These are phyloP conservation scores for Arabidopsis suecica DNA, from an alignment of 345 rosid species.

Conservation along the genomic window DNA sequence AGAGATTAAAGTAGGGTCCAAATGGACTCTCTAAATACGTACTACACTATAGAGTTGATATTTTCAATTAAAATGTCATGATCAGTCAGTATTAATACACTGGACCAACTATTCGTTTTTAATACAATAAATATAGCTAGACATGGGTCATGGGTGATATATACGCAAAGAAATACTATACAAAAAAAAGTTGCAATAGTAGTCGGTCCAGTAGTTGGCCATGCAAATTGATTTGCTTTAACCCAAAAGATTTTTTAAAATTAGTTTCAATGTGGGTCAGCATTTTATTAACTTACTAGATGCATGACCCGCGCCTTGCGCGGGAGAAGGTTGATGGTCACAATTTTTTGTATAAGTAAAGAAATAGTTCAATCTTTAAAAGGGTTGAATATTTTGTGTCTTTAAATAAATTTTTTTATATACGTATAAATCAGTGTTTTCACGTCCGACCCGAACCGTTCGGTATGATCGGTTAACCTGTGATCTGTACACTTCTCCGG, in stretches of 20 bases:
- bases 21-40: constrained; percentile 4
- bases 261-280: constrained; percentile 22
- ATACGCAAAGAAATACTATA: constrained; percentile 27
- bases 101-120: constrained; percentile 44
- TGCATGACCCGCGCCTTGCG: too few relatives aligned
- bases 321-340: too few relatives aligned
- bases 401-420: too few relatives aligned
- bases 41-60: constrained; percentile 20
- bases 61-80: constrained; percentile 40
- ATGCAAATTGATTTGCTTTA: constrained; percentile 44
- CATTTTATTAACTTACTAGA: not conserved
- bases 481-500: too few relatives aligned
- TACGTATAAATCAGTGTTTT: too few relatives aligned
- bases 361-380: too few relatives aligned
- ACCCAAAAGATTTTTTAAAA: constrained; percentile 1
- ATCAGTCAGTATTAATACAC: constrained; percentile 41
- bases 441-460: too few relatives aligned
- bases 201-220: constrained; percentile 44
- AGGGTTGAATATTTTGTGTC: too few relatives aligned
- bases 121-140: constrained; percentile 34
- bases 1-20: not conserved
- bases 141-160: constrained; percentile 38
- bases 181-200: constrained; percentile 10
- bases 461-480: too few relatives aligned
- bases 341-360: too few relatives aligned